Evolutionary conservation across 108 stramenopile genomes (phyloP).

Genomic region (Skeletonema marinoi): DNA sequence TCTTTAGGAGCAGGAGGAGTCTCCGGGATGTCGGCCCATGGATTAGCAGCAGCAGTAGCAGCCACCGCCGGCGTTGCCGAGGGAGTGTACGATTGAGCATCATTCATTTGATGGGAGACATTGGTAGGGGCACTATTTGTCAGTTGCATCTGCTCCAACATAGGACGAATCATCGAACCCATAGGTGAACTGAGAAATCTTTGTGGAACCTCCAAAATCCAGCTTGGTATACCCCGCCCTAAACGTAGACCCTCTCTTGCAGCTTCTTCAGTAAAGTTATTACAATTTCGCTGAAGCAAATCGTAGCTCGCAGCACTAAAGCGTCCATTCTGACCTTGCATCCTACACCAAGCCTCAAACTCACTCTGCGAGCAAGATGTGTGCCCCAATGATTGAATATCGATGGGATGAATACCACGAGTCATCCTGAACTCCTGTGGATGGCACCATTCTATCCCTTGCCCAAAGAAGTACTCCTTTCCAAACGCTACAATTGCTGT

Average conservation of each 20-base stretch:
- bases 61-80: slow-evolving; percentile 4
- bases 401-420: slow-evolving; percentile 58
- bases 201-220: slow-evolving; percentile 71
- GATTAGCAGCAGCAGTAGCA: slow-evolving; percentile 35
- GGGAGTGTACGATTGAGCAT: slow-evolving; percentile 3
- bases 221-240: slow-evolving; percentile 56
- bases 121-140: slow-evolving; percentile 46
- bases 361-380: slow-evolving; percentile 52
- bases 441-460: slow-evolving; percentile 60
- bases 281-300: slow-evolving; percentile 76
- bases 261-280: slow-evolving; percentile 73
- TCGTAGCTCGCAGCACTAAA: slow-evolving; percentile 58
- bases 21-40: slow-evolving; percentile 56
- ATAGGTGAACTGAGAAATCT: slow-evolving; percentile 68
- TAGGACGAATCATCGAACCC: slow-evolving; percentile 79
- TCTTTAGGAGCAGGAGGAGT: neutral
- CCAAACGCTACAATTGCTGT: slow-evolving; percentile 68
- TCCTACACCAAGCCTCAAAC: slow-evolving; percentile 75
- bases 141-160: slow-evolving; percentile 73
- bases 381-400: slow-evolving; percentile 50
- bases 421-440: slow-evolving; percentile 53
- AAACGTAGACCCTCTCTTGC: slow-evolving; percentile 60
- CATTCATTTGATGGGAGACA: neutral
- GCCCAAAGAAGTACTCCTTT: slow-evolving; percentile 79
- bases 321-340: slow-evolving; percentile 26